phyloP scores from a whole-genome alignment of 495 filamentous ascomycete species.

The Hypoxylon fragiforme region DNA sequence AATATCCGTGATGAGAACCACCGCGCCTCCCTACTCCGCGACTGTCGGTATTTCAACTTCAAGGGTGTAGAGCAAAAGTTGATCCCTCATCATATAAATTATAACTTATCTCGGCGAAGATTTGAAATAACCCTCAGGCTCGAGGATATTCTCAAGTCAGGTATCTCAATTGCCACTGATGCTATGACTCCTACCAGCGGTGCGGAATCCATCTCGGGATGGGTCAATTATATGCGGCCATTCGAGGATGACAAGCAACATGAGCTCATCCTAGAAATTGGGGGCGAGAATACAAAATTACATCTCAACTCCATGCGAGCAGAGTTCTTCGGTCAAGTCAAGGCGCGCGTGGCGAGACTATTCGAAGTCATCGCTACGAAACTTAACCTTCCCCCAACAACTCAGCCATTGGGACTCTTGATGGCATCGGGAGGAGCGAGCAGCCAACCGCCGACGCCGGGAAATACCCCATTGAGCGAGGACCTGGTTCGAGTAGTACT shows the following conservation, averaged over 20 bases:
- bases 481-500: slow-evolving; percentile 70
- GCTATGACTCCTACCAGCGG: slow-evolving; percentile 22
- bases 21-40: slow-evolving; percentile 75
- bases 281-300: slow-evolving; percentile 66
- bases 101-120: slow-evolving; percentile 66
- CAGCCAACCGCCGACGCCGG: slow-evolving; percentile 63
- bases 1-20: slow-evolving; percentile 77
- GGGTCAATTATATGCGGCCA: slow-evolving; percentile 79
- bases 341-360: slow-evolving; percentile 69
- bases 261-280: slow-evolving; percentile 81
- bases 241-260: slow-evolving; percentile 73
- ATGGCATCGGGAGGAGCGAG: slow-evolving; percentile 59
- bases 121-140: slow-evolving; percentile 82
- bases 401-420: slow-evolving; percentile 68
- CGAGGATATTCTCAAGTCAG: slow-evolving; percentile 83
- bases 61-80: slow-evolving; percentile 88
- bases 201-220: slow-evolving; percentile 51
- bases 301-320: slow-evolving; percentile 59
- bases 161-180: slow-evolving; percentile 66
- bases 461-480: slow-evolving; percentile 71
- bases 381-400: slow-evolving; percentile 66
- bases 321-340: slow-evolving; percentile 71
- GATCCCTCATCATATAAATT: slow-evolving; percentile 75
- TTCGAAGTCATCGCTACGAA: slow-evolving; percentile 82
- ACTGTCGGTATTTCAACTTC: slow-evolving; percentile 92